These are phyloP conservation scores for Zanthoxylum bungeanum DNA, from an alignment of 345 rosid genomes.

Conservation along the genomic window DNA sequence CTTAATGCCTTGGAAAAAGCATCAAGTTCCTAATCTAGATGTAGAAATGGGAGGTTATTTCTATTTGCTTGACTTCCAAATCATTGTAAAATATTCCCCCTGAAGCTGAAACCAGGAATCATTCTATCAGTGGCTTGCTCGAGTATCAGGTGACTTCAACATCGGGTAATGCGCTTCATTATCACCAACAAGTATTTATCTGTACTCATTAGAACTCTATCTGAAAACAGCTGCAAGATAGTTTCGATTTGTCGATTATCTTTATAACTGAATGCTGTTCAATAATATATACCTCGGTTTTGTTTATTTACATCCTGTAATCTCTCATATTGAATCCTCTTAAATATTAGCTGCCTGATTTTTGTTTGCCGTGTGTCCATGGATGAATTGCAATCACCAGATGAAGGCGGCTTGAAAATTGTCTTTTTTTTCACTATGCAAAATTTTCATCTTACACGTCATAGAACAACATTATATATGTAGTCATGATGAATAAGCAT, in stretches of 20 bases:
- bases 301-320: background rate
- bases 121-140: background rate
- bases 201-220: background rate
- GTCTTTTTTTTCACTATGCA: background rate
- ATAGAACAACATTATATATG: background rate
- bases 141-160: background rate
- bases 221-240: background rate
- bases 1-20: constrained; percentile 57
- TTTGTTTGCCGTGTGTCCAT: background rate
- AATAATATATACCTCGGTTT: background rate
- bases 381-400: background rate
- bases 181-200: background rate
- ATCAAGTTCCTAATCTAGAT: constrained; percentile 24
- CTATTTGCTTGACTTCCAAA: background rate
- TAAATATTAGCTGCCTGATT: background rate
- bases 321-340: background rate
- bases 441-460: background rate
- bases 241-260: background rate
- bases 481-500: background rate
- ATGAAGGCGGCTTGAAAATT: background rate
- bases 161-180: background rate
- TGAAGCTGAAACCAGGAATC: background rate
- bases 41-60: background rate
- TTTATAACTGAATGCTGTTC: background rate
- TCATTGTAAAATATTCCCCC: background rate